These are phyloP conservation scores for Penicillium sp. DNA, from an alignment of 2,329 filamentous ascomycete species.

Conservation along the genomic window DNA sequence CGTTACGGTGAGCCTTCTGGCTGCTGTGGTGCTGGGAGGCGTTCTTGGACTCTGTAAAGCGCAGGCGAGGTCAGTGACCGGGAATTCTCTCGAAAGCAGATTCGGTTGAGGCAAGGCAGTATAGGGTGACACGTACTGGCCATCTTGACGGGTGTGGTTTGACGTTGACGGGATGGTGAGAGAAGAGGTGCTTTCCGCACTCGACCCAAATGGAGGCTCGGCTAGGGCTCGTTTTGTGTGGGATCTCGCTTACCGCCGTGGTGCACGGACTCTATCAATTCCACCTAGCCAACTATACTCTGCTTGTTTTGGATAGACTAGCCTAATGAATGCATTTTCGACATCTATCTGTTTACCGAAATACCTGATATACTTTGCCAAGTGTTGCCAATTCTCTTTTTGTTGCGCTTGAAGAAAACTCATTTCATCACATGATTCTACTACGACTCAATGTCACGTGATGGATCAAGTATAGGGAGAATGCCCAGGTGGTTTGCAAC, in stretches of 20 bases:
- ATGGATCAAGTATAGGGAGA: neutral
- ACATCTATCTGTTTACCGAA: neutral
- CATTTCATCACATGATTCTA: neutral
- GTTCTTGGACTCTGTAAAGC: conserved; percentile 89
- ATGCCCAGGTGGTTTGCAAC: neutral
- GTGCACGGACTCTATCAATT: conserved; percentile 19
- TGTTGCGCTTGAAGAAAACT: neutral
- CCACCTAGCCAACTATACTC: neutral
- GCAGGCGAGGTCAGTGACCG: conserved; percentile 27
- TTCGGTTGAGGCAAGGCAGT: conserved; percentile 1
- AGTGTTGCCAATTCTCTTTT: neutral
- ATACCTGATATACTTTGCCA: neutral
- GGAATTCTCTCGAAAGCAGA: conserved; percentile 1
- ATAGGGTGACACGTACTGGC: conserved; percentile 38
- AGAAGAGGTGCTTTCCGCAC: conserved; percentile 27
- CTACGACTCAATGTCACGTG: neutral
- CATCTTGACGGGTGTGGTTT: conserved; percentile 45
- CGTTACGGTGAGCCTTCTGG: conserved; percentile 99
- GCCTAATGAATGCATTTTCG: neutral
- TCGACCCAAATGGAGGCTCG: conserved; percentile 28
- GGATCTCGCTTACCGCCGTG: conserved; percentile 39
- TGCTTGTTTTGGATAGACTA: neutral
- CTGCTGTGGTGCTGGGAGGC: conserved; percentile 98
- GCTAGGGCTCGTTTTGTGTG: conserved; percentile 41
- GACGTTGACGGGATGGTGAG: conserved; percentile 36